These are phyloP conservation scores for Zymoseptoria ardabiliae DNA, from an alignment of 2,329 filamentous ascomycete species.

Conservation along the genomic window DNA sequence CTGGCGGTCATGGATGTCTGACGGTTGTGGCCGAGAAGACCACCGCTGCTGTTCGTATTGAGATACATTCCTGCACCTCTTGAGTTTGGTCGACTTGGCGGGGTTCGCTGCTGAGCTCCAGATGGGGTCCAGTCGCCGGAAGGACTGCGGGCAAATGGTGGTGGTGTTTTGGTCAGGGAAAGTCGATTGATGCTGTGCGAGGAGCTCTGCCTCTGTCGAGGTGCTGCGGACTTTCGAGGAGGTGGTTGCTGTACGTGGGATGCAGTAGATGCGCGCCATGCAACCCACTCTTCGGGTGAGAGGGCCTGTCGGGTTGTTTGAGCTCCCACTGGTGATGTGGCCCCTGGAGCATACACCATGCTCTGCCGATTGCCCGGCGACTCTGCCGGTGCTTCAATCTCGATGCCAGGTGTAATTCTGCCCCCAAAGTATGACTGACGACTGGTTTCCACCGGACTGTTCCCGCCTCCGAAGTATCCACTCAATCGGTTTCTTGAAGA, in stretches of 20 bases:
- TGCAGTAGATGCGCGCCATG: slow-evolving; percentile 59
- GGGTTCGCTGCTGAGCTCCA: slow-evolving; percentile 17
- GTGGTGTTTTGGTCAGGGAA: slow-evolving; percentile 30
- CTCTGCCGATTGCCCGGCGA: slow-evolving; percentile 52
- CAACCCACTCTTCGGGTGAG: slow-evolving; percentile 75
- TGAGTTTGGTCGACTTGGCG: slow-evolving; percentile 25
- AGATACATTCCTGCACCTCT: slow-evolving; percentile 25
- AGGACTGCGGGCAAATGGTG: slow-evolving; percentile 36
- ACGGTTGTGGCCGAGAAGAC: slow-evolving; percentile 33
- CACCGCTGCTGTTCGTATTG: neutral
- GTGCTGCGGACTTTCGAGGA: slow-evolving; percentile 21
- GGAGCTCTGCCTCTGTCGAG: slow-evolving; percentile 23
- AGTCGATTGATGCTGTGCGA: slow-evolving; percentile 15
- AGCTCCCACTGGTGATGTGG: slow-evolving; percentile 44
- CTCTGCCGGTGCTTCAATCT: slow-evolving; percentile 3
- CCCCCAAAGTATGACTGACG: slow-evolving; percentile 30
- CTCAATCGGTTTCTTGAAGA: slow-evolving; percentile 10
- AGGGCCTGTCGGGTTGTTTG: slow-evolving; percentile 46
- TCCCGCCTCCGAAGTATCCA: slow-evolving; percentile 10
- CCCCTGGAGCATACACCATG: slow-evolving; percentile 72
- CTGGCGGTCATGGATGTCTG: slow-evolving; percentile 66
- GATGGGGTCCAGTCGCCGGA: slow-evolving; percentile 41
- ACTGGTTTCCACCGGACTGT: slow-evolving; percentile 22
- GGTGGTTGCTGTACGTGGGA: slow-evolving; percentile 46
- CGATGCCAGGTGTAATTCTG: slow-evolving; percentile 26